Base-by-base conservation (phyloP, 2,329 filamentous ascomycete species). In the Biscogniauxia marginata region DNA sequence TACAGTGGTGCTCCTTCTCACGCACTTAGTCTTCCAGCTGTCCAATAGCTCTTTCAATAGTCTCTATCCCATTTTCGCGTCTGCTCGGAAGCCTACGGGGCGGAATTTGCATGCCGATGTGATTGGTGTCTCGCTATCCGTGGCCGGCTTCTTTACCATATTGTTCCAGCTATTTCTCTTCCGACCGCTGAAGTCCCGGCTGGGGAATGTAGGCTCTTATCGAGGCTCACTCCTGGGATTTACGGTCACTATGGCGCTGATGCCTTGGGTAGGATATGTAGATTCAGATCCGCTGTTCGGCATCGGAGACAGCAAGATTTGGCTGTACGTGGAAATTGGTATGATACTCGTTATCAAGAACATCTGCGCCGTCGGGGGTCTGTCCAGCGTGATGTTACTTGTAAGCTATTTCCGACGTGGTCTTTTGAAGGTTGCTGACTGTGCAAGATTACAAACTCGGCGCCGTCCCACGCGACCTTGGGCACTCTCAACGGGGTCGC, bases 41-140 rank as follows among this genome's bases (percentile, higher is more conserved):
- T 87, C 90, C 58, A 98, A 98, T 72, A 91, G 97, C 63, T 92
- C 91, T 3, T 99, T 93, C 81, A 97, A 96, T 74, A 93, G 91
- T 18, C 79, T 99, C 0, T 99, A 96, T 67, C 95, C 95, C 0
- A 93, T 98, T 53, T 99, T 98, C 66, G 90, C 88, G 0, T 87
- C 93, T 53, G 86, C 89, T 0, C 73, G 82, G 0, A 79, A 86
- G 0, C 95, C 95, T 0, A 87, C 87, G 0, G 95, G 95, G 18
- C 88, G 95, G 44, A 79, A 81, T 0, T 78, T 98, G 3, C 82
- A 82, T 0, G 91, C 93, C 0, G 82, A 85, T 55, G 91, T 90
- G 57, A 96, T 98, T 46, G 95, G 95, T 0, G 74, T 96, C 18
- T 90, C 89, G 0, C 79, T 97, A 52, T 93, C 90, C 0, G 87